These are phyloP conservation scores for Cucurbita ficifolia DNA, from an alignment of 306 rosid genomes.

Conservation along the genomic window DNA sequence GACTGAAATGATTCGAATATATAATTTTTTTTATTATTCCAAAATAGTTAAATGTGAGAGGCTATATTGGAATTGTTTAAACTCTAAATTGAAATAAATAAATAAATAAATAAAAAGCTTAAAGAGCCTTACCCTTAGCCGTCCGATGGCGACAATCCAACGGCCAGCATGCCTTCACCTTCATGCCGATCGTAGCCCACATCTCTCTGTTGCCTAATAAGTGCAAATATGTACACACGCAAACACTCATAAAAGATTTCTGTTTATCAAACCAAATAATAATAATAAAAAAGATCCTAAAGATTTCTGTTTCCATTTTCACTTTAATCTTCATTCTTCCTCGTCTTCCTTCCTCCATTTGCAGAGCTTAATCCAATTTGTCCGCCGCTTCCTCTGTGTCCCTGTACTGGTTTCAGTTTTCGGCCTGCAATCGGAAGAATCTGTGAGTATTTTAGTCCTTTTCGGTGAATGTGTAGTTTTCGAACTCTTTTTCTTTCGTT, in stretches of 20 bases:
- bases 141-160: background rate
- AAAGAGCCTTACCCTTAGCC: background rate
- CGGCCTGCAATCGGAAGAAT: background rate
- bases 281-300: background rate
- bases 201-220: background rate
- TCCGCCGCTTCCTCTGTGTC: background rate
- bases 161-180: slow-evolving; percentile 5
- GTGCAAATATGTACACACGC: background rate
- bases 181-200: slow-evolving; percentile 3
- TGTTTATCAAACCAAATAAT: background rate
- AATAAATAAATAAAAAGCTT: background rate
- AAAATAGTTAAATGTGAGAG: too few species aligned
- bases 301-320: background rate
- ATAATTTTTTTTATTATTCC: too few species aligned
- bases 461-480: background rate
- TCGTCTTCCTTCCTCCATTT: background rate
- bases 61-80: too few species aligned
- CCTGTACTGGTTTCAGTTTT: background rate
- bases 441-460: background rate
- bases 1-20: too few species aligned
- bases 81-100: background rate
- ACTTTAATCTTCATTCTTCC: background rate
- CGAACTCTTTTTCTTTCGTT: background rate
- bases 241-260: background rate
- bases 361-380: background rate